phyloP scores from a whole-genome alignment of 305 asterid species.

The Solanum chacoense region DNA sequence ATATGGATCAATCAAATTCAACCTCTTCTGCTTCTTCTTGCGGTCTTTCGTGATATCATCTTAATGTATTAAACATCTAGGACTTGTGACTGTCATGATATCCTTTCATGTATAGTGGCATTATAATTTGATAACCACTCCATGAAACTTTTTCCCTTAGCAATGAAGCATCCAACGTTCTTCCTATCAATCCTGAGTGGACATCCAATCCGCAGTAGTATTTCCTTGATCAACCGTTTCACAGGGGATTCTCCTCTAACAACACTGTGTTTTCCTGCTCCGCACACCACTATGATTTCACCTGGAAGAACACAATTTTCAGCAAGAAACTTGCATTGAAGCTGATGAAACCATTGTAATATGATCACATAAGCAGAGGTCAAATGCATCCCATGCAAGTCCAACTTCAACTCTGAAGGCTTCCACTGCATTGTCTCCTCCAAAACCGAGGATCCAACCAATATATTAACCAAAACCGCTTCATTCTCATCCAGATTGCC shows the following conservation, averaged over 20 bases:
- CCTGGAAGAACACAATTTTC: conserved; percentile 26
- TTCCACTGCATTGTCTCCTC: conserved; percentile 50
- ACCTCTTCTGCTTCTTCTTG: neutral
- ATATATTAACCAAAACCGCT: conserved; percentile 37
- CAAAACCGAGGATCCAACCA: conserved; percentile 37
- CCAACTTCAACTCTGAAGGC: conserved; percentile 54
- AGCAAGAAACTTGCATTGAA: conserved; percentile 24
- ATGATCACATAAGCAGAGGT: conserved; percentile 54
- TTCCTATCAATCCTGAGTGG: conserved; percentile 76
- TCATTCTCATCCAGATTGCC: conserved; percentile 31
- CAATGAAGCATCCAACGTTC: conserved; percentile 64
- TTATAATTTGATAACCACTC: conserved; percentile 37
- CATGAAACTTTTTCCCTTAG: conserved; percentile 53
- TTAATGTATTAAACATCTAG: neutral
- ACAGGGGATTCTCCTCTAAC: conserved; percentile 74
- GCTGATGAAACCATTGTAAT: conserved; percentile 65
- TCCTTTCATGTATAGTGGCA: neutral
- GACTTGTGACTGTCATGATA: neutral
- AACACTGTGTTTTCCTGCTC: conserved; percentile 69
- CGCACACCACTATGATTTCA: conserved; percentile 59
- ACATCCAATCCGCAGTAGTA: conserved; percentile 38
- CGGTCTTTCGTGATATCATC: neutral
- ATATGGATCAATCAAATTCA: neutral
- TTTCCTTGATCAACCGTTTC: conserved; percentile 49
- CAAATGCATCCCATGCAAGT: conserved; percentile 91